A percentile compares a stretch with the other conserved stretches of the same genome.
phyloP scores from a whole-genome alignment of 495 filamentous ascomycete species.

The Hypoxylon rickii region DNA sequence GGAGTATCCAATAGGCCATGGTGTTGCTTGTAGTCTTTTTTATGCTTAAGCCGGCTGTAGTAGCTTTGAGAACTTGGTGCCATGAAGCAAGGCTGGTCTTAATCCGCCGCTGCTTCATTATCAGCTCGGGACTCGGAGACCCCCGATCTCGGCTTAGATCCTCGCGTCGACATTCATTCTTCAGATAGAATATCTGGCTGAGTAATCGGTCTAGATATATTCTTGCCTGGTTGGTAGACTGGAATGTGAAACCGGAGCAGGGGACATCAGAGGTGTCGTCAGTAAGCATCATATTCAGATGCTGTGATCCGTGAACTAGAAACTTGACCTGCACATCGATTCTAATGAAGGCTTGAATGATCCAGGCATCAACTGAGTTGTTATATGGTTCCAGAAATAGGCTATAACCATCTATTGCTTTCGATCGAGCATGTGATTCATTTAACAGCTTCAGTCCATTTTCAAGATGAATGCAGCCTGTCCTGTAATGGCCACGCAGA shows the following conservation, averaged over 20 bases:
- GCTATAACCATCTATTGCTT: conserved; percentile 4
- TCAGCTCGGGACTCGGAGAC: background rate
- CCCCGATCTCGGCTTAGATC: background rate
- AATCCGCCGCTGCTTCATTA: conserved; percentile 18
- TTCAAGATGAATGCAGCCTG: conserved; percentile 53
- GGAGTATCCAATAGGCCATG: conserved; percentile 41
- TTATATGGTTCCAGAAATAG: conserved; percentile 22
- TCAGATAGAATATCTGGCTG: conserved; percentile 35
- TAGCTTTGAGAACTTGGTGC: conserved; percentile 28
- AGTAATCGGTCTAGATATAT: conserved; percentile 41
- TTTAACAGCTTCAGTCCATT: conserved; percentile 44
- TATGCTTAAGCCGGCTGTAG: background rate
- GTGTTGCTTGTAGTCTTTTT: background rate
- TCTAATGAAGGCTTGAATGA: conserved; percentile 44
- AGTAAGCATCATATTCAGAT: conserved; percentile 11
- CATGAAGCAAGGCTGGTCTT: conserved; percentile 29
- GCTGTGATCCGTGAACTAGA: conserved; percentile 28
- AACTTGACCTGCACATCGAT: conserved; percentile 45
- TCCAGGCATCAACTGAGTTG: conserved; percentile 42
- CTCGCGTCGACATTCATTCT: conserved; percentile 24
- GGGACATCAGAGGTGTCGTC: conserved; percentile 10
- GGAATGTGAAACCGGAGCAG: conserved; percentile 20
- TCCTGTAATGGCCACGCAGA: conserved; percentile 50
- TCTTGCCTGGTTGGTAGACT: conserved; percentile 34
- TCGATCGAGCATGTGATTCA: conserved; percentile 21